phyloP scores from a whole-genome alignment of 176 grass and related monocot genomes.

The Poa annua region DNA sequence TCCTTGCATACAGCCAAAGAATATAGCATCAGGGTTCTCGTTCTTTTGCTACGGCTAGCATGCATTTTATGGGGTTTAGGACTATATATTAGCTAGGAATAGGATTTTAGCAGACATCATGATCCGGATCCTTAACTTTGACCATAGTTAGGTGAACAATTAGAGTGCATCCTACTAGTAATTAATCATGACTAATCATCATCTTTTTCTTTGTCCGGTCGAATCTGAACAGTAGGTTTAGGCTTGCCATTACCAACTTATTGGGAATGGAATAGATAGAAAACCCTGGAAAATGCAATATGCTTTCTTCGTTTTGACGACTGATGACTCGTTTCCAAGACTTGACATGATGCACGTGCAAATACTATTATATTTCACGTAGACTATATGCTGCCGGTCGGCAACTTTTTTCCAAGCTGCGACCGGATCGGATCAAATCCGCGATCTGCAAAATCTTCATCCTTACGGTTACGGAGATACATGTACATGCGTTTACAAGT shows the following conservation, averaged over 20 bases:
- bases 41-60: conserved; percentile 16
- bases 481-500: not conserved
- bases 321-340: not conserved
- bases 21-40: not conserved
- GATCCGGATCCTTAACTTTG: not conserved
- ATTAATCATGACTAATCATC: conserved; percentile 4
- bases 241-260: not conserved
- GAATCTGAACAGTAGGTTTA: not conserved
- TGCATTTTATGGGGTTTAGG: not conserved
- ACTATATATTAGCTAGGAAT: not conserved
- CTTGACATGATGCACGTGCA: conserved; percentile 14
- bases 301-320: conserved; percentile 1
- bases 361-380: no score
- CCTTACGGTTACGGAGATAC: not conserved
- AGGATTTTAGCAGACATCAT: not conserved
- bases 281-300: not conserved
- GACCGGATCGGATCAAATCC: not conserved
- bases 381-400: not conserved
- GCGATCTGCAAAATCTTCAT: not conserved
- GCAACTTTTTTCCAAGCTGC: not conserved
- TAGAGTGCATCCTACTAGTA: not conserved
- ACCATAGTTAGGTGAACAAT: not conserved
- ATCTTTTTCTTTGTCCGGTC: not conserved
- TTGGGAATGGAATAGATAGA: not conserved
- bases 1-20: not conserved